Evolutionary conservation across 306 rosid species (phyloP).

Genomic region (Casuarina equisetifolia): DNA sequence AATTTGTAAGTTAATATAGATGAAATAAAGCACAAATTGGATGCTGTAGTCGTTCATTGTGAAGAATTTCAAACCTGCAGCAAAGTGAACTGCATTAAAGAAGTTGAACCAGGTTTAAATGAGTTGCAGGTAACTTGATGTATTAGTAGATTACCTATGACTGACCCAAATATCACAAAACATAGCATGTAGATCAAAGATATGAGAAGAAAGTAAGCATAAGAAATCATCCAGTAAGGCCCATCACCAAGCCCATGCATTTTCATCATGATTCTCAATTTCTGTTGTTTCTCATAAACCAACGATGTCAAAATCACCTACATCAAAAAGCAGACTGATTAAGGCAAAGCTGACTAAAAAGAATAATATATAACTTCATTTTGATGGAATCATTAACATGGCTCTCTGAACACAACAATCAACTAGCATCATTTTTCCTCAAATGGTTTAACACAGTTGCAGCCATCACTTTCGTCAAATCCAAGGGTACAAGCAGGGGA

Average conservation of each 20-base stretch:
- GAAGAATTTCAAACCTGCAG: conserved; percentile 85
- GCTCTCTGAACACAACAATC: conserved; percentile 10
- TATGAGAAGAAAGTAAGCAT: conserved; percentile 64
- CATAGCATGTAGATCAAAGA: conserved; percentile 68
- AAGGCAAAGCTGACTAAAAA: conserved; percentile 7
- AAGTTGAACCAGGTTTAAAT: conserved; percentile 18
- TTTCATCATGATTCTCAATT: conserved; percentile 95
- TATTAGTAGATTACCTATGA: conserved; percentile 52
- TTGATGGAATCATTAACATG: conserved; percentile 14
- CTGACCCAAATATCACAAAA: conserved; percentile 82
- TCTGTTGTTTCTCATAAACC: conserved; percentile 83
- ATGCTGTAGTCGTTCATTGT: conserved; percentile 81
- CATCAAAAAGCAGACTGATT: conserved; percentile 20
- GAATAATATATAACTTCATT: not conserved
- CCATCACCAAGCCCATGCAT: conserved; percentile 98
- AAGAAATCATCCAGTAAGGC: conserved; percentile 86
- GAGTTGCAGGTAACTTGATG: conserved; percentile 13
- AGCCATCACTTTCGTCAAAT: not conserved
- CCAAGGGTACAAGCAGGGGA: not conserved
- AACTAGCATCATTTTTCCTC: conserved; percentile 13
- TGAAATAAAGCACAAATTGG: conserved; percentile 71
- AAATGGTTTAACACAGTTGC: conserved; percentile 5
- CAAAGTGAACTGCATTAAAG: conserved; percentile 22
- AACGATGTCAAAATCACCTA: conserved; percentile 69
- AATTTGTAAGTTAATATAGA: conserved; percentile 87